A percentile compares a stretch with the other conserved stretches of the same genome.
These are phyloP conservation scores for Synchytrium microbalum DNA, from an alignment of 371 early-diverging fungal genomes.

Conservation along the genomic window DNA sequence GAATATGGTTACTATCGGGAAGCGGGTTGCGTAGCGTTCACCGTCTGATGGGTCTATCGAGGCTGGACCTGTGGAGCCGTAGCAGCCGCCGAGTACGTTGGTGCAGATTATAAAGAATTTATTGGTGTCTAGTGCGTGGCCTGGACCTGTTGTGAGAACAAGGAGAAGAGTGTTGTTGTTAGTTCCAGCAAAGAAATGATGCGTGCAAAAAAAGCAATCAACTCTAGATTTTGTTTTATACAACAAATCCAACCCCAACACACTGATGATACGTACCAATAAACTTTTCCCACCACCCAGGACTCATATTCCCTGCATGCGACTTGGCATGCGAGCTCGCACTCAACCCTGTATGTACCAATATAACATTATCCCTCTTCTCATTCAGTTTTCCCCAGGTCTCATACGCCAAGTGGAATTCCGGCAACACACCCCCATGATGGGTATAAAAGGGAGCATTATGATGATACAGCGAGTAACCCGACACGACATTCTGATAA, in stretches of 20 bases:
- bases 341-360: constrained; percentile 64
- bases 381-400: constrained; percentile 84
- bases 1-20: constrained; percentile 86
- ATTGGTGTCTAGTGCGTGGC: constrained; percentile 77
- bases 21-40: constrained; percentile 73
- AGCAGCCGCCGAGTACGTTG: constrained; percentile 93
- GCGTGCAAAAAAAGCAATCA: not conserved
- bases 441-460: constrained; percentile 62
- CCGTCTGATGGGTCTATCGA: constrained; percentile 60
- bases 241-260: not conserved
- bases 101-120: constrained; percentile 89
- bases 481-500: constrained; percentile 76
- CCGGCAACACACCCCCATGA: constrained; percentile 75
- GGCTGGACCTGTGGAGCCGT: constrained; percentile 86
- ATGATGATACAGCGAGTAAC: constrained; percentile 64
- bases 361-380: constrained; percentile 78
- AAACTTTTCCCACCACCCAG: constrained; percentile 97
- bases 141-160: constrained; percentile 45
- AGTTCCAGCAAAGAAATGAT: not conserved
- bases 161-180: not conserved
- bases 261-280: constrained; percentile 47
- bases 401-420: constrained; percentile 82
- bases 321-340: constrained; percentile 36
- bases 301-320: constrained; percentile 48
- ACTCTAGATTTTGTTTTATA: not conserved